Evolutionary conservation across 805 yeast genomes (phyloP), one percentile per base, ranked within the genome.

Genomic region (Zygoascus tannicola): DNA sequence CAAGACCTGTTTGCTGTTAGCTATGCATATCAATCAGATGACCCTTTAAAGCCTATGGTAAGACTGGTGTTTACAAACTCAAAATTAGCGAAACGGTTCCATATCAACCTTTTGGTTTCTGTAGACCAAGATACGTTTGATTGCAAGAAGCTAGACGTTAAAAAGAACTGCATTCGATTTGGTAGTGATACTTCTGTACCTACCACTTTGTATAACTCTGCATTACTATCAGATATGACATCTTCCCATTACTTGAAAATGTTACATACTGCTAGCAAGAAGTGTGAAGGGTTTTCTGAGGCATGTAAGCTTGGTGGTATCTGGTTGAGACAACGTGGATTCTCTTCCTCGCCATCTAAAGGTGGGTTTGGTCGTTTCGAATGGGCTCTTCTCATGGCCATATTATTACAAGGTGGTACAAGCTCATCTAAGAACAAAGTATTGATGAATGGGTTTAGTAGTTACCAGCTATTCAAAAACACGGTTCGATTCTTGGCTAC

Each of bases 291-390:
- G 12, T 92, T 86, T 63, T 76, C 76, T 50, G 95, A 88, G 54
- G 97, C 98, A 1, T 78, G 87, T 50, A 75, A 80, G 5, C 69
- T 92, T 42, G 96, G 96, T 3, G 74, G 88, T 50, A 66, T 92
- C 44, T 92, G 98, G 98, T 70, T 92, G 35, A 73, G 76, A 40
- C 97, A 92, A 64, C 74, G 95, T 51, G 95, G 94, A 0, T 76
- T 86, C 46, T 70, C 75, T 8, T 77, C 94, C 0, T 63, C 74
- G 14, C 58, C 81, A 26, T 3, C 12, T 7, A 68, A 74, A 15
- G 69, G 74, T 35, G 97, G 97, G 0, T 90, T 92, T 62, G 97
- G 97, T 10, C 84, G 81, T 54, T 86, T 86, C 60, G 97, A 92
- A 65, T 87, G 87, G 61, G 80, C 87, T 23, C 66, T 81, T 32